Percentiles rank a stretch among this genome's conserved stretches.
Conservation (phyloP, 331 rosid genomes). For the Acacia concinna region DNA sequence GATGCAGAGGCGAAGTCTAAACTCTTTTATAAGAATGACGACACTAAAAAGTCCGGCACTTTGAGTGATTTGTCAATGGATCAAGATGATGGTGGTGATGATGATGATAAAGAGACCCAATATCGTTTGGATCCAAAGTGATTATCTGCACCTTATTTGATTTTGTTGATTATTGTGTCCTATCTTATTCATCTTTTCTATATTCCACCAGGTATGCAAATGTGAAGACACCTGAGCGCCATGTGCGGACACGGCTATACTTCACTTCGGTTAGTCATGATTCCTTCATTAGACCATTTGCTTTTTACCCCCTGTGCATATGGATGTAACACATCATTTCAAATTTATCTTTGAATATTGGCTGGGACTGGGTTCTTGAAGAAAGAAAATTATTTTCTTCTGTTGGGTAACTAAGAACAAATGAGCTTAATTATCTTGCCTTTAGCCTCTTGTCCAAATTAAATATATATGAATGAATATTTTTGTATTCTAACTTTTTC, state of each 20-base stretch:
- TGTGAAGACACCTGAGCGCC: constrained; percentile 94
- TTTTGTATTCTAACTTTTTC: background rate
- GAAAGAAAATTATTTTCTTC: too few relatives aligned
- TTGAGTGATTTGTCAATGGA: constrained; percentile 69
- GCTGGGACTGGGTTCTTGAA: background rate
- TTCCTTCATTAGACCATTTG: background rate
- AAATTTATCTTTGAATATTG: background rate
- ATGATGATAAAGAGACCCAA: constrained; percentile 92
- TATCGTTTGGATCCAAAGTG: constrained; percentile 97
- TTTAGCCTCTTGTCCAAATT: background rate
- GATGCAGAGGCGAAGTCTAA: constrained; percentile 58
- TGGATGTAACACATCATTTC: background rate
- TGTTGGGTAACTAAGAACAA: background rate
- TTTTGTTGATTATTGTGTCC: constrained; percentile 16
- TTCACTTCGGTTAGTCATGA: constrained; percentile 80
- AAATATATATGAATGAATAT: background rate
- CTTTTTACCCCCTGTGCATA: background rate
- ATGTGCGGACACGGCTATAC: constrained; percentile 91
- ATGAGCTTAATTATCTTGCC: background rate
- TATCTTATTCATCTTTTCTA: constrained; percentile 27
- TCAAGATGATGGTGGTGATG: constrained; percentile 84
- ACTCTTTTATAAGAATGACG: constrained; percentile 57
- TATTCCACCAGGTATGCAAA: constrained; percentile 76
- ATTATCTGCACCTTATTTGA: constrained; percentile 25
- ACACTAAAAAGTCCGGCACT: constrained; percentile 51